Evolutionary conservation across 768 basidiomycete genomes (phyloP).

Genomic region (Naganishia kalamii): DNA sequence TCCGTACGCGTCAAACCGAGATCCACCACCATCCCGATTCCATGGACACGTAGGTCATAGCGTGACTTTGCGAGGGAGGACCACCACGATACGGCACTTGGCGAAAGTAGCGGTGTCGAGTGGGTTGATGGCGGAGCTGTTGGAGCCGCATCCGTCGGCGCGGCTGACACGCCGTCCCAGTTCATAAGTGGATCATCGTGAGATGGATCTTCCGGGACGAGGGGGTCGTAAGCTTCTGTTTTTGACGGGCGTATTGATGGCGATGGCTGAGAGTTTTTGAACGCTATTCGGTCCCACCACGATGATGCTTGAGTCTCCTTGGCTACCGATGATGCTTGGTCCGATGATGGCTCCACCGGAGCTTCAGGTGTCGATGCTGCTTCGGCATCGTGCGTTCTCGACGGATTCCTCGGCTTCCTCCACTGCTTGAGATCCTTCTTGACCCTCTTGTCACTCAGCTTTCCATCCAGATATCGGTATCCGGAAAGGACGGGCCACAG

Average conservation of each 20-base stretch:
- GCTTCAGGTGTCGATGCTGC: background rate
- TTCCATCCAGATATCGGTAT: slow-evolving; percentile 13
- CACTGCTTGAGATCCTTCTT: background rate
- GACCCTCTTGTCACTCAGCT: background rate
- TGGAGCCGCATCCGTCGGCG: background rate
- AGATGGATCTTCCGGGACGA: background rate
- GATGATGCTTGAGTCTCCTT: background rate
- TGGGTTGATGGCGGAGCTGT: background rate
- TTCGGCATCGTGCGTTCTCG: background rate
- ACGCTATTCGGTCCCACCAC: background rate
- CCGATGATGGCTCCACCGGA: background rate
- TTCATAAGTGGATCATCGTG: background rate
- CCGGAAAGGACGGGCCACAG: slow-evolving; percentile 22
- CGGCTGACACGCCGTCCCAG: background rate
- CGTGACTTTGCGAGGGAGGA: slow-evolving; percentile 3
- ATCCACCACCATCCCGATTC: slow-evolving; percentile 25
- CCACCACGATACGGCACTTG: background rate
- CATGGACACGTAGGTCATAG: slow-evolving; percentile 19
- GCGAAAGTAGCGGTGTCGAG: background rate
- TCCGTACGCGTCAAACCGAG: slow-evolving; percentile 15
- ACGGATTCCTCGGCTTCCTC: background rate
- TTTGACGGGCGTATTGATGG: background rate
- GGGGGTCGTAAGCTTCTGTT: background rate
- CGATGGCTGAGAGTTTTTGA: background rate
- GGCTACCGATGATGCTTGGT: background rate